Base-by-base conservation (phyloP, 139 green algal species). In the Mesostigma viride region DNA sequence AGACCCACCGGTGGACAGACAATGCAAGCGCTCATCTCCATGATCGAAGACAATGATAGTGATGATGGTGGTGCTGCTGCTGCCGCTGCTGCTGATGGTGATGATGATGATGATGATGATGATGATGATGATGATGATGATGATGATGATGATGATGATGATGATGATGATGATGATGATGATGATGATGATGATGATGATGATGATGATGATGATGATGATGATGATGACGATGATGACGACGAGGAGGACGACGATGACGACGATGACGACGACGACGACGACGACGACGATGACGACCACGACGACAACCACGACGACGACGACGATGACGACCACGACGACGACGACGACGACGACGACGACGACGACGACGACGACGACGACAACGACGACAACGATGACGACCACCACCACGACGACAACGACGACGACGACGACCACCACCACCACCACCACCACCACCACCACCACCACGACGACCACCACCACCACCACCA, bases 391-490 rank as follows among this genome's bases (percentile, higher is more conserved):
- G 45, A 56, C 45, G 22, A 56, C 45, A 56, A 56, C 45, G 22
- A 28, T 22, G 45, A 56, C 45, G 45, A 22, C 45, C 22, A 56
- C 22, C 22, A 56, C 45, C 22, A 56, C n/a, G 24, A 64, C 57
- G 24, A 64, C 26, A 56, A 56, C 20, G 24, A 56, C 26, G 24
- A 64, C 57, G 24, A 64, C 22, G 22, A 64, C 20, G 24, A 56
- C 26, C 20, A 64, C 26, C 20, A 64, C 57, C 20, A 62, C n/a
- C 20, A 64, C 26, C 20, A 64, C 26, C 20, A 62, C 57, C 20
- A 64, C 57, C 20, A 64, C 57, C 20, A 64, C 20, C 20, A 62
- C 57, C 20, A 64, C n/a, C 20, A 64, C 57, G 24, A 64, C 57
- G 20, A 56, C 57, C 20, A 64, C 57, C 20, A 64, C 57, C 20